These are phyloP conservation scores for Penicillium cinerascens DNA, from an alignment of 495 filamentous ascomycete genomes.

Conservation along the genomic window DNA sequence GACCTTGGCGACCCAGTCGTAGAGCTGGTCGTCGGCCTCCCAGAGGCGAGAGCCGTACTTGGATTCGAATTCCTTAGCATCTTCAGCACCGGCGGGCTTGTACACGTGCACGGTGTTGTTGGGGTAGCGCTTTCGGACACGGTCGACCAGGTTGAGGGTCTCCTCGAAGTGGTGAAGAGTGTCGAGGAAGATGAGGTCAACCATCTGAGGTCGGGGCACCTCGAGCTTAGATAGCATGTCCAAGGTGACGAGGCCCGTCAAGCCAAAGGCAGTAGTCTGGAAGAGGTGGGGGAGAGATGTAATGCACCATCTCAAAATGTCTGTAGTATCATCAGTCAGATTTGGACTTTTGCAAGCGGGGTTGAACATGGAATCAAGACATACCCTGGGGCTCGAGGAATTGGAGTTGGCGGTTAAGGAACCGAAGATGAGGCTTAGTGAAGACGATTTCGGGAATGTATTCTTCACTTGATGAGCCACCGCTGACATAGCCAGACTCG, in stretches of 20 bases:
- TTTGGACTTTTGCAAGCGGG: constrained; percentile 8
- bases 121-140: constrained; percentile 71
- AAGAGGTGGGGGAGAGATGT: constrained; percentile 86
- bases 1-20: constrained; percentile 97
- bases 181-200: constrained; percentile 95
- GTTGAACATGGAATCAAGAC: constrained; percentile 9
- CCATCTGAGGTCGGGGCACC: constrained; percentile 58
- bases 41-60: constrained; percentile 82
- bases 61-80: constrained; percentile 69
- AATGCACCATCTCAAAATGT: constrained; percentile 89
- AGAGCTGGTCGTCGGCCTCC: constrained; percentile 80
- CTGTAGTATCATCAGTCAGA: constrained; percentile 41
- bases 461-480: constrained; percentile 60
- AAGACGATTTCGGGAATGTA: constrained; percentile 76
- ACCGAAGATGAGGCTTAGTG: constrained; percentile 82
- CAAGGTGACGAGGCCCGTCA: constrained; percentile 88
- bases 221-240: constrained; percentile 92
- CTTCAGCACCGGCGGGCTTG: constrained; percentile 72
- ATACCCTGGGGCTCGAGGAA: constrained; percentile 72
- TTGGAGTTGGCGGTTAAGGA: constrained; percentile 84
- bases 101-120: constrained; percentile 79
- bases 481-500: constrained; percentile 91
- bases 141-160: constrained; percentile 78
- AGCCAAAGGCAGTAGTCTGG: constrained; percentile 95
- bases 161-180: constrained; percentile 94